Evolutionary conservation across 106 monocot genomes (phyloP).

Genomic region (Acorus gramineus): DNA sequence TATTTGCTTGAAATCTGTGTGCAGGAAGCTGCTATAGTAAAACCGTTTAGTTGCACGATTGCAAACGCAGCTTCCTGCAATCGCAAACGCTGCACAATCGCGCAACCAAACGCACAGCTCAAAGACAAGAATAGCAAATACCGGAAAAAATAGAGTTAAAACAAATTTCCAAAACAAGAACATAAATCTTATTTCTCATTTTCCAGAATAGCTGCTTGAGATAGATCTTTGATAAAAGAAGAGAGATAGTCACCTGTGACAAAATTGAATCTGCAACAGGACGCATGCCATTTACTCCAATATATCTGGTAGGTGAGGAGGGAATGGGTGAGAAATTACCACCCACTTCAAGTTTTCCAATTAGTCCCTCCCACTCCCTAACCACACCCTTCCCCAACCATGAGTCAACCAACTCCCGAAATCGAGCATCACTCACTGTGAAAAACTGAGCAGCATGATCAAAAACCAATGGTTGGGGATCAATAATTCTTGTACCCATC

Average conservation of each 20-base stretch:
- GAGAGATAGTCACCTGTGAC: constrained; percentile 14
- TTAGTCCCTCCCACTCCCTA: constrained; percentile 67
- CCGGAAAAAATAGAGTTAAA: too few species aligned
- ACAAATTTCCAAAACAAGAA: too few species aligned
- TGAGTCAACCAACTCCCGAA: constrained; percentile 57
- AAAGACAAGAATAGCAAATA: too few species aligned
- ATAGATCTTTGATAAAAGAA: not conserved
- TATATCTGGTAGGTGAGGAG: constrained; percentile 40
- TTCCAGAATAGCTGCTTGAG: too few species aligned
- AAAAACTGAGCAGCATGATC: constrained; percentile 98
- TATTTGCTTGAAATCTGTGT: too few species aligned
- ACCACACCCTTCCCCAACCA: constrained; percentile 62
- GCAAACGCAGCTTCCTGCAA: too few species aligned
- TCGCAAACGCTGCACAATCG: too few species aligned
- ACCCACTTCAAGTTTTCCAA: constrained; percentile 59
- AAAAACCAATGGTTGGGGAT: constrained; percentile 46
- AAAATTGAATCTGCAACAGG: constrained; percentile 73
- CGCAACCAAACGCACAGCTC: too few species aligned
- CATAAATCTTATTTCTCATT: too few species aligned
- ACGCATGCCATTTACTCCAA: constrained; percentile 79
- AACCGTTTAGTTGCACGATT: too few species aligned
- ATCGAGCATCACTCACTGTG: constrained; percentile 60
- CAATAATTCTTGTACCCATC: constrained; percentile 63
- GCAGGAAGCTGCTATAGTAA: too few species aligned
- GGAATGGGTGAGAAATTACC: constrained; percentile 50